Base-by-base conservation (phyloP, 2,329 filamentous ascomycete species). In the Cryphonectria japonica region DNA sequence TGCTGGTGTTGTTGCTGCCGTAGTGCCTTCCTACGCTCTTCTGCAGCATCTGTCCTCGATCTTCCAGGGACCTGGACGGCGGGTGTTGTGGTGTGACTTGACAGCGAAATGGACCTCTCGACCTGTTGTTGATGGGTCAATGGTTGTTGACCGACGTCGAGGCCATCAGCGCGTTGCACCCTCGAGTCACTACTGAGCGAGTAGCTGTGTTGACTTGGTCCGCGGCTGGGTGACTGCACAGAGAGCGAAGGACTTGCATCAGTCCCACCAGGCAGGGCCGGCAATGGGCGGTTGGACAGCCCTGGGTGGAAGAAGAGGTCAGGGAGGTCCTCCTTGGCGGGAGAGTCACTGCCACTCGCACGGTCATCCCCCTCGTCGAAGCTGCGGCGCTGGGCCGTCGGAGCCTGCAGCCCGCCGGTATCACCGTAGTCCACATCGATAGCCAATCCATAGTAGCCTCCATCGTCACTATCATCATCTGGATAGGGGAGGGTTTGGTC, bases 281-380 rank as follows among this genome's bases (percentile, higher is more conserved):
- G 93, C 77, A 84, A 91, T 80, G 81, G 94, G 82, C 83, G 89
- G 85, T 76, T 84, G 73, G 88, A 83, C 78, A 94, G 89, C 54
- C 93, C 93, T 26, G 95, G 95, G 77, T 98, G 94, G 79, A 97
- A 99, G 79, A 97, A 97, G 78, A 98, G 90, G 76, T 97, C 96
- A 26, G 92, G 93, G 73, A 94, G 93, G 69, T 94, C 93, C 60
- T 92, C 90, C 74, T 89, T 89, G 50, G 83, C 82, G 0, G 91
- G 90, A 39, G 91, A 93, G 52, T 93, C 90, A 75, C 88, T 90
- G 52, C 82, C 88, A 76, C 83, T 91, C 74, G 82, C 85, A 19
- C 85, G 86, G 79, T 98, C 96, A 75, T 98, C 96, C 1, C 93
- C 95, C 78, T 97, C 94, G 75, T 98, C 95, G 76, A 96, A 98